Evolutionary conservation across 352 stramenopile genomes (phyloP), one percentile per base, ranked within the genome.

Genomic region (Phytophthora chlamydospora): DNA sequence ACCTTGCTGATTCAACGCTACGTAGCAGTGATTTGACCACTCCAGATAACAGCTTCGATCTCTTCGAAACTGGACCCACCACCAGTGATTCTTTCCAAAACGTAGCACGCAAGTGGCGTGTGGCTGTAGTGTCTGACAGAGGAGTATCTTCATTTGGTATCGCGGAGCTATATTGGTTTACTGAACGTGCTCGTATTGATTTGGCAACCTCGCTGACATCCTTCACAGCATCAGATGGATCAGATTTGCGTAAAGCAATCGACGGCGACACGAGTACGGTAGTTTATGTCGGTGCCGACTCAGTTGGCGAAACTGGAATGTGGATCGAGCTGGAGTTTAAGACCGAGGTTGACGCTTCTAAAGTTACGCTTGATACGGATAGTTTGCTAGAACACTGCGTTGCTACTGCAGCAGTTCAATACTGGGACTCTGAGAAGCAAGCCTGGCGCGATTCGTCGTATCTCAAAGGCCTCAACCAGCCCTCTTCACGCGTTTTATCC

Each of bases 111-210:
- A 58, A 32, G 16, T 73, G 69, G 69, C 65, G 69, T 6, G 35
- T 78, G 27, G 3, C 38, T 17, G 56, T 75, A 29, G 35, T 73
- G 13, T 69, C 65, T 6, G 57, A 62, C 41, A 47, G 16, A 40
- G 52, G 39, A 24, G 32, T 21, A n/a, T 29, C 44, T 33, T 39
- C 46, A 6, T 65, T 78, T 61, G 65, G 65, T 13, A 49, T 78
- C 27, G 47, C 55, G 33, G 69, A 78, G 33, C 33, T 78, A 29
- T 41, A 14, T 17, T 75, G 69, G 69, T 78, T 75, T 57, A 73
- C 60, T 0, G 55, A 72, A 19, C 16, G 47, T 19, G 48, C 41
- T 10, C 61, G 47, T n/a, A 2, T 78, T 14, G 21, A 72, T 29
- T 42, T 72, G 14, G 21, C n/a, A n/a, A 53, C 47, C 21, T 10